Evolutionary conservation across 2,329 filamentous ascomycete genomes (phyloP).

Genomic region (Chaetoscypha palmicola): DNA sequence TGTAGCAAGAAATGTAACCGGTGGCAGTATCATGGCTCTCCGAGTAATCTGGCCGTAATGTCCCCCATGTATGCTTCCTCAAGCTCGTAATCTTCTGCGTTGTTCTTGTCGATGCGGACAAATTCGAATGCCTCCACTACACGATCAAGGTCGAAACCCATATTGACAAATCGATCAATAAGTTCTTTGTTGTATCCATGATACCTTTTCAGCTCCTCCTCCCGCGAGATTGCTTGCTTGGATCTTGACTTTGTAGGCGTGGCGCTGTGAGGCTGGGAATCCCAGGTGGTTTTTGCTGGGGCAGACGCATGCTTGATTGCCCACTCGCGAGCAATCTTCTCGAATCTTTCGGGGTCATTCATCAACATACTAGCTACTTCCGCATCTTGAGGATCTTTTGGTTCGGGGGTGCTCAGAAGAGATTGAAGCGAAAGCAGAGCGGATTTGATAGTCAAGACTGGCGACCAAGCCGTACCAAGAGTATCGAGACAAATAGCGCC

Average conservation of each 20-base stretch:
- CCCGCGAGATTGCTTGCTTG: constrained; percentile 19
- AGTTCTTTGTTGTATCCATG: constrained; percentile 80
- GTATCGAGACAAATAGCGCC: constrained; percentile 97
- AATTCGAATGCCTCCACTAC: constrained; percentile 79
- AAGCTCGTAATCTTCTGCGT: constrained; percentile 75
- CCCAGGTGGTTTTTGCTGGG: constrained; percentile 46
- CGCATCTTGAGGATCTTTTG: constrained; percentile 93
- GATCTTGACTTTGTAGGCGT: constrained; percentile 20
- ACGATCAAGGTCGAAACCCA: constrained; percentile 86
- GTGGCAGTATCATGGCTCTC: constrained; percentile 48
- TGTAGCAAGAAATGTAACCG: neutral
- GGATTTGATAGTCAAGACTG: constrained; percentile 92
- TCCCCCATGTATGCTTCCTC: constrained; percentile 88
- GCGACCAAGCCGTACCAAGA: constrained; percentile 83
- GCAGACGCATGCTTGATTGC: constrained; percentile 77
- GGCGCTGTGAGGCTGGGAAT: constrained; percentile 13
- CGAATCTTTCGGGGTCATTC: constrained; percentile 69
- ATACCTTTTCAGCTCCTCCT: constrained; percentile 50
- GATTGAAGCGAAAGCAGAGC: constrained; percentile 89
- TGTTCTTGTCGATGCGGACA: constrained; percentile 72
- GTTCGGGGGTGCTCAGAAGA: constrained; percentile 86
- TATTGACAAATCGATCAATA: constrained; percentile 75
- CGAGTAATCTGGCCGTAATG: constrained; percentile 76
- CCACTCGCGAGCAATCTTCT: constrained; percentile 82
- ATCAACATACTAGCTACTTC: constrained; percentile 90